Conservation (phyloP, 2,329 filamentous ascomycete species). For the Coleophoma cylindrospora region DNA sequence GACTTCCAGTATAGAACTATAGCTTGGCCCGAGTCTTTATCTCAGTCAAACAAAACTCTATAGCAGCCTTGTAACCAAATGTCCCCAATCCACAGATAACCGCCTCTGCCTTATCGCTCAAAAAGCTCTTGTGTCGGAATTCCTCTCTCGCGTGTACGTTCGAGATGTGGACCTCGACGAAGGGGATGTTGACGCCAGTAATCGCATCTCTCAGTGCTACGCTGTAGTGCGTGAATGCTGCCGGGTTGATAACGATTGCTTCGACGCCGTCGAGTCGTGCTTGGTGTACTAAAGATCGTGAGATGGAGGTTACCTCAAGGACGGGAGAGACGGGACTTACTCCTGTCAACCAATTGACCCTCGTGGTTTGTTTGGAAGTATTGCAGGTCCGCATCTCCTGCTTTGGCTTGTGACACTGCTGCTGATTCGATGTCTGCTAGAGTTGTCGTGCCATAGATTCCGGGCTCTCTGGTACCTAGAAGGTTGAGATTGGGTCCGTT, state of each 20-base stretch:
- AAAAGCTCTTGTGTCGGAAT: conserved; percentile 65
- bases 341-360: conserved; percentile 36
- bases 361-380: conserved; percentile 76
- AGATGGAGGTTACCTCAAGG: background rate
- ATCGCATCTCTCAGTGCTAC: conserved; percentile 73
- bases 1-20: too few species aligned
- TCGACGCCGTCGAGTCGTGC: conserved; percentile 52
- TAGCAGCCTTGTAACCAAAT: conserved; percentile 55
- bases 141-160: conserved; percentile 70
- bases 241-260: conserved; percentile 71
- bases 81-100: conserved; percentile 67
- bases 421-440: conserved; percentile 50
- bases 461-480: conserved; percentile 68
- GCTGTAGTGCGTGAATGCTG: conserved; percentile 70
- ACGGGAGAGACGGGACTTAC: conserved; percentile 28
- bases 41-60: conserved; percentile 46
- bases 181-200: conserved; percentile 63
- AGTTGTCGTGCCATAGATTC: conserved; percentile 67
- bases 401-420: conserved; percentile 13
- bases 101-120: conserved; percentile 70
- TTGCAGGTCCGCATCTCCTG: conserved; percentile 36
- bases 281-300: conserved; percentile 44
- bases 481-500: conserved; percentile 84
- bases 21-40: conserved; percentile 27
- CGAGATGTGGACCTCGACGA: conserved; percentile 72